A percentile compares a stretch with the other conserved stretches of the same genome.
Evolutionary conservation across 2,329 filamentous ascomycete species (phyloP).

Genomic region (Aspergillus cejpii): DNA sequence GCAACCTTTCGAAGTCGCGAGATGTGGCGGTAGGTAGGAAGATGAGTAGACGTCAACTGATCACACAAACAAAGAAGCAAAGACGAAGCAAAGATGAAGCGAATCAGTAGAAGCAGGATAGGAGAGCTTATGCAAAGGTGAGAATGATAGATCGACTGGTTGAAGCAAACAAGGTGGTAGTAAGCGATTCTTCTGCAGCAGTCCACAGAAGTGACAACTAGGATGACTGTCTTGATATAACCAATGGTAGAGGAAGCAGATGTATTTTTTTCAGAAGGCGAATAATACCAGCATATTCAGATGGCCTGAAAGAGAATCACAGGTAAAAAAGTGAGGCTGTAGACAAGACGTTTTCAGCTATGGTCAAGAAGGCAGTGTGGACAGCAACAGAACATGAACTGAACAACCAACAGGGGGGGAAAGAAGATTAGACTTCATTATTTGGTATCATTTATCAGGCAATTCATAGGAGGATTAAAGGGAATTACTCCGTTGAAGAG

Average conservation of each 20-base stretch:
- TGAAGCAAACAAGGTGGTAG: neutral
- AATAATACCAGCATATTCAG: neutral
- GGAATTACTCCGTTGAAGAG: too few species aligned
- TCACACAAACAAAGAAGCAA: too few species aligned
- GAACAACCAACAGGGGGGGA: neutral
- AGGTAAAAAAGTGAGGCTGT: constrained; percentile 15
- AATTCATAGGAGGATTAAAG: too few species aligned
- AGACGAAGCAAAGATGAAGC: neutral
- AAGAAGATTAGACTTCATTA: too few species aligned
- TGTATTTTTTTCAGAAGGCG: constrained; percentile 6
- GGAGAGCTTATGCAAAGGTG: neutral
- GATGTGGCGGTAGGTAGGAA: constrained; percentile 2
- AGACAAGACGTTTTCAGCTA: neutral
- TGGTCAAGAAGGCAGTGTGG: neutral
- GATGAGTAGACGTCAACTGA: too few species aligned
- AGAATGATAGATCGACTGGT: neutral
- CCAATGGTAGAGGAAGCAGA: constrained; percentile 8
- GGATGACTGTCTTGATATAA: constrained; percentile 9
- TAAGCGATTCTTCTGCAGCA: neutral
- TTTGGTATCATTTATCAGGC: too few species aligned
- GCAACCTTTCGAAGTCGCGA: too few species aligned
- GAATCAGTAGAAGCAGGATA: neutral
- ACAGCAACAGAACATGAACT: neutral
- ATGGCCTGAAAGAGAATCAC: neutral
- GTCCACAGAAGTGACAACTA: constrained; percentile 6